Base-by-base conservation (phyloP, 2,329 filamentous ascomycete species). In the Acrocalymma vagum region DNA sequence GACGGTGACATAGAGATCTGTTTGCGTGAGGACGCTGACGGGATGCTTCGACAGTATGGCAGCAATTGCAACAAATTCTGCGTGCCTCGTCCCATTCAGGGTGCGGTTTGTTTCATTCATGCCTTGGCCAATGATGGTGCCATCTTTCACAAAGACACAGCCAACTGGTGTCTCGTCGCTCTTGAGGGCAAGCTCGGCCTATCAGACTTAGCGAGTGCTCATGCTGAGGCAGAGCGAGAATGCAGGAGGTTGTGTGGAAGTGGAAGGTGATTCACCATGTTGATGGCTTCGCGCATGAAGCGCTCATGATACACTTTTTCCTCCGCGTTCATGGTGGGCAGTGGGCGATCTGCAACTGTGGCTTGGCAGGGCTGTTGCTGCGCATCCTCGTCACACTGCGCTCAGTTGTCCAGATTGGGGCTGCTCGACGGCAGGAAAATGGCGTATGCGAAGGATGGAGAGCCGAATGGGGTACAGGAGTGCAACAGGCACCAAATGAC, bases 141-240 rank as follows among this genome's bases (percentile, higher is more conserved):
- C 86, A 18, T 89, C 73, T 65, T 91, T 82, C 15, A 97, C 92
- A 37, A 99, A 85, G 21, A 99, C 91, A 70, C 94, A 99, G 32
- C 94, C 95, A 14, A 99, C 94, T 1, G 94, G 94, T 1, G 95
- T 97, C 74, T 99, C 94, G 58, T 95, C 92, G 48, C 83, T 55
- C 77, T 76, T 32, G 25, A 99, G 82, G 15, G 95, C 94, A 53
- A 90, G 82, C 61, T 93, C 86, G 43, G 91, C 94, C 90, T 95
- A 40, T 25, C 17, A 29, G 22, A 35, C 18, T 18, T 36, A 49
- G 52, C 50, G 43, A 54, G 60, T n/a, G n/a, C n/a, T 63, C 43
- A 63, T 58, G 43, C 32, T 30, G 10, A 11, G 29, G 38, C 29
- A 37, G 34, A 33, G 37, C 41, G 35, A 27, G 11, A 23, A 30